Evolutionary conservation across 2,329 filamentous ascomycete species (phyloP).

Genomic region (Fusarium chlamydosporum): DNA sequence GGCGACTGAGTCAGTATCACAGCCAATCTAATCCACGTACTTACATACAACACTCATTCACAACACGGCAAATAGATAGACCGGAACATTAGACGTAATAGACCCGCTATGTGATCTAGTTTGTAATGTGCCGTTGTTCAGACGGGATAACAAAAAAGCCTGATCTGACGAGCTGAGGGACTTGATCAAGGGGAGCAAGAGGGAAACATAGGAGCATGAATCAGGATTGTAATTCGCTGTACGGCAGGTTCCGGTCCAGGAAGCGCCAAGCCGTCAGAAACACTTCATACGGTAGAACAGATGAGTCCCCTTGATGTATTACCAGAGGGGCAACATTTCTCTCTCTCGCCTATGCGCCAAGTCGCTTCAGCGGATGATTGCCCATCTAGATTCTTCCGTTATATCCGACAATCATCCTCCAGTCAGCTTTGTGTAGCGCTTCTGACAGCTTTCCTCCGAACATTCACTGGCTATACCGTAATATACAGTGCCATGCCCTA

Average conservation of each 20-base stretch:
- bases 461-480: background rate
- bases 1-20: conserved; percentile 15
- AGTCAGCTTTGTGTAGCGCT: conserved; percentile 10
- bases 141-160: background rate
- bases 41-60: conserved; percentile 1
- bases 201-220: conserved; percentile 9
- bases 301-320: conserved; percentile 20
- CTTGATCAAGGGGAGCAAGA: conserved; percentile 2
- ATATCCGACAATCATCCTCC: conserved; percentile 19
- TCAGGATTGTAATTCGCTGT: conserved; percentile 15
- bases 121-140: conserved; percentile 5
- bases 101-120: conserved; percentile 10
- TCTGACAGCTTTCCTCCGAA: conserved; percentile 5
- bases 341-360: conserved; percentile 41
- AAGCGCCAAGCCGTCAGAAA: conserved; percentile 5
- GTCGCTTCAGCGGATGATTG: conserved; percentile 35
- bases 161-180: background rate
- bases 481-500: conserved; percentile 6
- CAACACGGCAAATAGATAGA: conserved; percentile 4
- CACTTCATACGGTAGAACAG: background rate
- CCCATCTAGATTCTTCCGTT: conserved; percentile 16
- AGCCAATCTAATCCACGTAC: conserved; percentile 5
- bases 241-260: conserved; percentile 1
- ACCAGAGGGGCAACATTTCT: conserved; percentile 3
- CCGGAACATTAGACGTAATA: conserved; percentile 2